Base-by-base conservation (phyloP, 2,329 filamentous ascomycete species). In the Aspergillus sp. region DNA sequence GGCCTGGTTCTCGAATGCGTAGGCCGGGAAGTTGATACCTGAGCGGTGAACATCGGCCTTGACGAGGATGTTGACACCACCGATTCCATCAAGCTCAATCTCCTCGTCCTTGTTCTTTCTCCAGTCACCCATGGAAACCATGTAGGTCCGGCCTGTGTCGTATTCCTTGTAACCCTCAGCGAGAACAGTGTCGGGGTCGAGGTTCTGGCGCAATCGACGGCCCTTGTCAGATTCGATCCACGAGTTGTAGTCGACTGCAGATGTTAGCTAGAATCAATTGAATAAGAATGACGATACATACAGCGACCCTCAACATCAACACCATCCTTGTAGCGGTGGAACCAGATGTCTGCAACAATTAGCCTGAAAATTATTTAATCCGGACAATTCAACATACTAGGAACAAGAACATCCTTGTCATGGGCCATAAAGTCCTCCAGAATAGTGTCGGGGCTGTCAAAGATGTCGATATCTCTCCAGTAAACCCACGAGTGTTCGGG, bases 401-500 rank as follows among this genome's bases (percentile, higher is more conserved):
- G 93, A 56, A 97, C 91, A 45, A 98, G 72, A 46, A 98, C 81
- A 66, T 98, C 93, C 61, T 84, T 83, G 66, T 98, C 88, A 61
- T 97, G 93, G 13, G 88, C 88, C 58, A 95, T 86, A 56, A 98
- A 94, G 60, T 98, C 93, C 71, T 98, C 90, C 30, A 98, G 75
- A 48, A 98, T 94, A 61, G 80, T 84, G 51, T 79, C 78, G 2
- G 91, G 89, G 64, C 86, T 95, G 62, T 98, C 90, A 37, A 88
- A 83, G 57, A 98, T 96, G 67, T 98, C 93, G 39, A 95, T 90
- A 65, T 98, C 93, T 47, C 93, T 82, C 93, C 93, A 98, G 68
- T 96, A 97, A 7, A 97, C 90, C 93, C 93, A 98, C 7, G 90
- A 91, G 65, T 98, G 93, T 49, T 97, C 90, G 0, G 90, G 83